A percentile compares a stretch with the other conserved stretches of the same genome.
Conservation (phyloP, 2,329 filamentous ascomycete genomes). For the Mycosphaerelloides madeirae region DNA sequence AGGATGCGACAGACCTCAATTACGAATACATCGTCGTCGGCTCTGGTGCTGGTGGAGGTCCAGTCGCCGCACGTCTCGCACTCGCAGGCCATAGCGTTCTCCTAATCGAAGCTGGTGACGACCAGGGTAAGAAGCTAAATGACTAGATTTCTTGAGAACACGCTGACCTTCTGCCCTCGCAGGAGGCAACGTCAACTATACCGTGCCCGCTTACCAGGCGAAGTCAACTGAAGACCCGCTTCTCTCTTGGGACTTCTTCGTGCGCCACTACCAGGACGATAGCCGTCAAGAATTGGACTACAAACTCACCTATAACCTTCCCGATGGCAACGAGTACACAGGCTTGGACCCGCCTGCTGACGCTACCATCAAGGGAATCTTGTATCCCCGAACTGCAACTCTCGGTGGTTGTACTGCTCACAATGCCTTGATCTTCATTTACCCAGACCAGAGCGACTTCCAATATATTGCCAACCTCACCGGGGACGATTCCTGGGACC, state of each 20-base stretch:
- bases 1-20: no score
- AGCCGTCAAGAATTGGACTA: slow-evolving; percentile 51
- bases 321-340: slow-evolving; percentile 49
- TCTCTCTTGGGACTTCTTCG: slow-evolving; percentile 61
- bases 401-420: slow-evolving; percentile 58
- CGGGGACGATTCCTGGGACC: slow-evolving; percentile 56
- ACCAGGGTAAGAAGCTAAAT: no score
- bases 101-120: slow-evolving; percentile 58
- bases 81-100: slow-evolving; percentile 56
- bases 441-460: slow-evolving; percentile 57
- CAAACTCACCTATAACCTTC: slow-evolving; percentile 54
- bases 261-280: slow-evolving; percentile 57
- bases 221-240: slow-evolving; percentile 53
- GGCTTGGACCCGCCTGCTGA: slow-evolving; percentile 52
- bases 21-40: slow-evolving; percentile 63
- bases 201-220: slow-evolving; percentile 52
- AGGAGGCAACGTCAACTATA: slow-evolving; percentile 47
- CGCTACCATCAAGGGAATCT: slow-evolving; percentile 49
- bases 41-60: slow-evolving; percentile 56
- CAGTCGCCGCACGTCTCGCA: slow-evolving; percentile 56
- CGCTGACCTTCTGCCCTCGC: no score
- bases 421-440: slow-evolving; percentile 56
- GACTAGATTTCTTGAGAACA: no score
- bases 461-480: slow-evolving; percentile 54
- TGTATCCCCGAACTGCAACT: slow-evolving; percentile 55